Base-by-base conservation (phyloP, 192 early-diverging fungal genomes). In the Linnemannia zychae region DNA sequence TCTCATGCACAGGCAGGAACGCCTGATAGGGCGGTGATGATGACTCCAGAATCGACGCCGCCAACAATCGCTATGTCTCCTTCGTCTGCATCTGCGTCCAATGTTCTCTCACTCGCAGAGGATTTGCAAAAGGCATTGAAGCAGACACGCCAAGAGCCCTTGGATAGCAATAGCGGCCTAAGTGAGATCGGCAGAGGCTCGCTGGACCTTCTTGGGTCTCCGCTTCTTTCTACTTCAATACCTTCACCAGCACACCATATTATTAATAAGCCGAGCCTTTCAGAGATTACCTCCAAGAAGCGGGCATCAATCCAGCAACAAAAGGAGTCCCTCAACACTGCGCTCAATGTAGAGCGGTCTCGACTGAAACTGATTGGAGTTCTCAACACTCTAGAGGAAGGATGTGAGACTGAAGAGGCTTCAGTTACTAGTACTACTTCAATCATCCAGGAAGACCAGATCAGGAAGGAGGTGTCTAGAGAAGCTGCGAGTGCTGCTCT, bases 231-330 rank as follows among this genome's bases (percentile, higher is more conserved):
- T 18, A 60, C 57, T 7, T 20, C 68, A 7, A n/a, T 44, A 38
- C 40, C 68, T 0, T 44, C 31, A 20, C 40, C 46, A n/a, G n/a
- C n/a, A n/a, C n/a, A n/a, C n/a, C n/a, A n/a, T n/a, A n/a, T n/a
- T n/a, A n/a, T n/a, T n/a, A n/a, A n/a, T n/a, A 79, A 73, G 71
- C 48, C 72, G 2, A 70, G 73, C 9, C 48, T 81, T 0, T 67
- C 67, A 18, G 79, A 81, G 37, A 75, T 81, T n/a, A 81, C 73
- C 13, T 66, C 73, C 65, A 71, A 75, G 28, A 81, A 81, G 67
- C 72, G 79, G 13, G 48, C 66, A 17, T 74, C 73, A 0, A 12
- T 36, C 3, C 71, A 80, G 33, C 37, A 69, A 9, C 28, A 40
- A 36, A 24, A 48, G 49, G 38, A 34, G 18, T 28, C 57, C 24